Percentiles rank a stretch among this genome's conserved stretches.
These are phyloP conservation scores for Fagus sylvatica DNA, from an alignment of 306 rosid genomes.

Conservation along the genomic window DNA sequence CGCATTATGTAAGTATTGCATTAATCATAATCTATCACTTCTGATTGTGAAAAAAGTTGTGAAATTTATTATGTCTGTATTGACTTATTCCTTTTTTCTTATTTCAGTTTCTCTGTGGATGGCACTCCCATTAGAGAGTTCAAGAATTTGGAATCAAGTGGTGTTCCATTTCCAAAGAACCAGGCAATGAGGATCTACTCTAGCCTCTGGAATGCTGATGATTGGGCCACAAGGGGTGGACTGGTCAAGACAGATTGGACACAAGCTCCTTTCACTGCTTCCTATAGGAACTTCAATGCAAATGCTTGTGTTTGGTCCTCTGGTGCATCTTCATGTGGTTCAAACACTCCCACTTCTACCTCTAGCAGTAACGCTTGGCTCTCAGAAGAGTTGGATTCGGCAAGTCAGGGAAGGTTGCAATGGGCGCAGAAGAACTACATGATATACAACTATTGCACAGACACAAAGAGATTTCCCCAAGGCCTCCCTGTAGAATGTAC, in stretches of 20 bases:
- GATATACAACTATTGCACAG: conserved; percentile 64
- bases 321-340: conserved; percentile 48
- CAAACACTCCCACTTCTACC: conserved; percentile 19
- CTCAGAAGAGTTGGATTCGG: conserved; percentile 40
- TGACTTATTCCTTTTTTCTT: too few species aligned
- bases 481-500: conserved; percentile 60
- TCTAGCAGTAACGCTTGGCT: conserved; percentile 39
- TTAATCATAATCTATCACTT: not conserved
- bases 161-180: conserved; percentile 54
- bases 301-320: conserved; percentile 50
- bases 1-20: conserved; percentile 44
- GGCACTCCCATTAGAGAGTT: conserved; percentile 70
- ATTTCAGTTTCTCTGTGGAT: conserved; percentile 63
- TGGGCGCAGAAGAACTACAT: conserved; percentile 67
- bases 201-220: conserved; percentile 77
- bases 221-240: conserved; percentile 89
- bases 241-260: conserved; percentile 68
- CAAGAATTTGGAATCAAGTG: conserved; percentile 60
- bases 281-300: conserved; percentile 61
- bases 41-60: too few species aligned
- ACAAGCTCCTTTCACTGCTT: conserved; percentile 58
- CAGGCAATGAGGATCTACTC: conserved; percentile 66
- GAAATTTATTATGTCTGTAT: too few species aligned
- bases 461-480: conserved; percentile 52
- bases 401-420: conserved; percentile 31